phyloP scores from a whole-genome alignment of 2,329 filamentous ascomycete species.

The Talaromyces piceae region DNA sequence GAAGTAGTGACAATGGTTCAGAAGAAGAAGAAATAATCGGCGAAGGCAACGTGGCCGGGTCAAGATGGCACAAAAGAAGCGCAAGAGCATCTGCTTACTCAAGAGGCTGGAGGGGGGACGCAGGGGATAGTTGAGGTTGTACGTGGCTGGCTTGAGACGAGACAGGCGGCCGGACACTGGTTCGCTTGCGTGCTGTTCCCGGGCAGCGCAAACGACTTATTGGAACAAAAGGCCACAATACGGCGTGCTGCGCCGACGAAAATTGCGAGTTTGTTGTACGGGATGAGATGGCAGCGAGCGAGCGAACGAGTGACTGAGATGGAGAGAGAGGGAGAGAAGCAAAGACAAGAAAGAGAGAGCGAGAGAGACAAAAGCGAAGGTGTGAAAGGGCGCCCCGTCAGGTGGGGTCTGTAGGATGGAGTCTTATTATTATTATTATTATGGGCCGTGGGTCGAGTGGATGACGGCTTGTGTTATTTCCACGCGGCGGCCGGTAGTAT shows the following conservation, averaged over 20 bases:
- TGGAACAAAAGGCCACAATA: no score
- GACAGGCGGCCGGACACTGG: background rate
- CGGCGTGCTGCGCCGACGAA: no score
- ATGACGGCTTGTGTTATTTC: background rate
- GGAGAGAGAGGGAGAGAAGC: background rate
- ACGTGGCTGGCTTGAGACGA: background rate
- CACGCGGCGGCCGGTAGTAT: no score
- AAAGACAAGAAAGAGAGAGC: background rate
- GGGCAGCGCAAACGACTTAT: no score
- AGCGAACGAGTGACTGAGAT: background rate
- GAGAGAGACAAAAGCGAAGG: background rate
- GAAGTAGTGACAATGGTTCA: background rate
- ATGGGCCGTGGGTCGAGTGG: background rate
- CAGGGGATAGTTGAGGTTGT: constrained; percentile 7
- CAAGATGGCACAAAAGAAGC: background rate
- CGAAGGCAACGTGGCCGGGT: background rate
- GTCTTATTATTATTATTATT: no score
- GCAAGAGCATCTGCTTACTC: background rate
- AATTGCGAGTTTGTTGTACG: no score
- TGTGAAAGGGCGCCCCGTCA: background rate
- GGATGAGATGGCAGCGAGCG: background rate
- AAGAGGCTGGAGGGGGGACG: constrained; percentile 7
- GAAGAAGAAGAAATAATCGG: no score
- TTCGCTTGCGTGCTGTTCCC: background rate
- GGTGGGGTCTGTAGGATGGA: background rate